Base-by-base conservation (phyloP, 345 rosid species). In the Tarenaya hassleriana region DNA sequence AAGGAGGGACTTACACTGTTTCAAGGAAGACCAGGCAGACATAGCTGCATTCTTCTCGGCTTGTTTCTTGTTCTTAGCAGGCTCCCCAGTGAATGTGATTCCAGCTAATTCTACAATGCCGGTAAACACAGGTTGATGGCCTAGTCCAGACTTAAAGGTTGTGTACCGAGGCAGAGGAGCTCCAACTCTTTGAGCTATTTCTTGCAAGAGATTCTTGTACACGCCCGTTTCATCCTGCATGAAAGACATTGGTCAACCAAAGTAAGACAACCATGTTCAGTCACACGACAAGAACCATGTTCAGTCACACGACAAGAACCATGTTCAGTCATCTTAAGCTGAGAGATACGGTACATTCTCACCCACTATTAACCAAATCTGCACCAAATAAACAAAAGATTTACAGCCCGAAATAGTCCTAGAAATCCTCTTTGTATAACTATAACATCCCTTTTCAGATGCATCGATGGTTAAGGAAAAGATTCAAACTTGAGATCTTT, bases 11-110 rank as follows among this genome's bases (percentile, higher is more conserved):
- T 88, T 71, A 88, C 98, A 72, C 68, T 77, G 95, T 73, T 85
- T 92, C 7, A 92, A 67, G 44, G 96, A 88, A 50, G 90, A 75
- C 98, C 98, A 92, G 38, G 98, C 94, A 47, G 98, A 77, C 98
- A 92, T 84, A 41, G 98, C 98, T 15, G 98, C 95, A 74, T 92
- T 92, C 73, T 92, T 92, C 75, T 92, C 98, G 4, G 98, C 98
- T 67, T 92, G 98, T 47, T 92, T 92, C 76, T 92, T 92, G 58
- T 81, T 92, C 76, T 92, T 92, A 34, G 98, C 98, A 35, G 86
- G 77, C 56, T 88, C 96, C 17, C 98, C 98, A 0, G 83, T 88
- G 74, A 92, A 92, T 14, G 75, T 75, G 50, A 92, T 83, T 38
- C 90, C 94, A 19, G 98, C 98, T 67, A 92, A 74, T 58, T 92